These are phyloP conservation scores for Phylloboletellus chloephorus DNA, from an alignment of 1,284 basidiomycete genomes.

Conservation along the genomic window DNA sequence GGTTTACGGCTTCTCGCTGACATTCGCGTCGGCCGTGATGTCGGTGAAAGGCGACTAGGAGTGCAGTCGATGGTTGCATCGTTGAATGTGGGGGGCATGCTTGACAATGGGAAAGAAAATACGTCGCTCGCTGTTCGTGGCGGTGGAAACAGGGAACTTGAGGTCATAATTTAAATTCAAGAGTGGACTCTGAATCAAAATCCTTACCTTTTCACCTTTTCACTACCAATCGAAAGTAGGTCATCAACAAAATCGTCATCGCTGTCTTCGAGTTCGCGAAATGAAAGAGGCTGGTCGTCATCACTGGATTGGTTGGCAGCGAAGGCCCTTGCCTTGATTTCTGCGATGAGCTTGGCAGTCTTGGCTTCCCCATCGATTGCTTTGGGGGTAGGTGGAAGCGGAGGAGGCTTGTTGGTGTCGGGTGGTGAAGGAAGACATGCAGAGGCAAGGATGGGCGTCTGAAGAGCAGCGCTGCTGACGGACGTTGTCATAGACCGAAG, in stretches of 20 bases:
- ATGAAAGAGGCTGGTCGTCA: slow-evolving; percentile 35
- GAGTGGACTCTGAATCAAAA: neutral
- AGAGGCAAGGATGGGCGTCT: slow-evolving; percentile 17
- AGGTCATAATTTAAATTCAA: neutral
- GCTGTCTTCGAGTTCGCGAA: slow-evolving; percentile 45
- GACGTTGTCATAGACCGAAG: slow-evolving; percentile 1
- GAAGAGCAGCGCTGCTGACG: slow-evolving; percentile 1
- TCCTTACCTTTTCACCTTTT: slow-evolving; percentile 21
- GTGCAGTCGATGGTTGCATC: neutral
- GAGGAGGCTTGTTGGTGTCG: slow-evolving; percentile 21
- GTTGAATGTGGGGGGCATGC: slow-evolving; percentile 13
- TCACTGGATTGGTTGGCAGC: slow-evolving; percentile 40
- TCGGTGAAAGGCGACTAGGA: slow-evolving; percentile 1
- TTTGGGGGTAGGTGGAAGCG: slow-evolving; percentile 37
- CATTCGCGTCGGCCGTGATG: slow-evolving; percentile 7
- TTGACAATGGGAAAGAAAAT: slow-evolving; percentile 27
- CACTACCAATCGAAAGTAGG: slow-evolving; percentile 15
- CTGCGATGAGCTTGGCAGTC: slow-evolving; percentile 53
- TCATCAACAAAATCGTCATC: slow-evolving; percentile 38
- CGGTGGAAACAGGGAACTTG: slow-evolving; percentile 8
- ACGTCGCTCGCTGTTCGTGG: slow-evolving; percentile 1
- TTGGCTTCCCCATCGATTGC: slow-evolving; percentile 44
- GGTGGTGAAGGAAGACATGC: slow-evolving; percentile 37
- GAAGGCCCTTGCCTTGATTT: slow-evolving; percentile 53
- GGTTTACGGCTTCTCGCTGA: slow-evolving; percentile 18